Conservation (phyloP, 352 stramenopile species). For the Phytophthora citricola region DNA sequence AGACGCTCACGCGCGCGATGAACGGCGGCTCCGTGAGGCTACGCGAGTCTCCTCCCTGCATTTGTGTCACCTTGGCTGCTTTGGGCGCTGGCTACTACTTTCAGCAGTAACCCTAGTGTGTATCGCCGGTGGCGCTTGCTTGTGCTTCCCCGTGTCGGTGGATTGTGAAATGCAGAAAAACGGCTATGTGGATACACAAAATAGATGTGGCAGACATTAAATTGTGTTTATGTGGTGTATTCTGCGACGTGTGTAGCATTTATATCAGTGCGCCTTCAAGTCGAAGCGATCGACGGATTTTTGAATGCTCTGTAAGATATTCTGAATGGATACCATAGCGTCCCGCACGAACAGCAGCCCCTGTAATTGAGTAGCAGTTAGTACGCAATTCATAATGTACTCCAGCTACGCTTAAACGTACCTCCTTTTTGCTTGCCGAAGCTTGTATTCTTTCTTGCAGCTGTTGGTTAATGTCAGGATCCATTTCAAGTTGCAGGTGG, state of each 20-base stretch:
- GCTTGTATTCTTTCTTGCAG: constrained; percentile 34
- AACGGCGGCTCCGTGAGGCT: constrained; percentile 82
- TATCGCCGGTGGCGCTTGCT: constrained; percentile 11
- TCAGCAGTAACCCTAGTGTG: too few species aligned
- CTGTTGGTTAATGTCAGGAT: constrained; percentile 11
- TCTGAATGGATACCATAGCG: constrained; percentile 53
- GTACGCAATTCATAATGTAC: too few species aligned
- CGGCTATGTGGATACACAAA: constrained; percentile 12
- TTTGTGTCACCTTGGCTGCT: constrained; percentile 16
- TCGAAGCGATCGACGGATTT: constrained; percentile 48
- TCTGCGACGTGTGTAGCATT: constrained; percentile 13
- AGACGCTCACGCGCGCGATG: constrained; percentile 76
- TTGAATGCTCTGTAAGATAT: constrained; percentile 53
- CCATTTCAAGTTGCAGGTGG: constrained; percentile 46
- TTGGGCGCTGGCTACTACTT: background rate
- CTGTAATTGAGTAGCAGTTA: constrained; percentile 13
- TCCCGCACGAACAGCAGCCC: constrained; percentile 51
- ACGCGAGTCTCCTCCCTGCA: constrained; percentile 63
- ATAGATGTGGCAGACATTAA: constrained; percentile 10
- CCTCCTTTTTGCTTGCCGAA: constrained; percentile 44
- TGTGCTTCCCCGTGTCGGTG: constrained; percentile 34
- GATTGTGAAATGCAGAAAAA: constrained; percentile 22
- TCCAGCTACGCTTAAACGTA: constrained; percentile 8
- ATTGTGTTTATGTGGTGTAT: constrained; percentile 12
- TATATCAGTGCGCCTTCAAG: constrained; percentile 17